A percentile compares a stretch with the other conserved stretches of the same genome.
These are phyloP conservation scores for Phytophthora europaea DNA, from an alignment of 352 stramenopile species.

Conservation along the genomic window DNA sequence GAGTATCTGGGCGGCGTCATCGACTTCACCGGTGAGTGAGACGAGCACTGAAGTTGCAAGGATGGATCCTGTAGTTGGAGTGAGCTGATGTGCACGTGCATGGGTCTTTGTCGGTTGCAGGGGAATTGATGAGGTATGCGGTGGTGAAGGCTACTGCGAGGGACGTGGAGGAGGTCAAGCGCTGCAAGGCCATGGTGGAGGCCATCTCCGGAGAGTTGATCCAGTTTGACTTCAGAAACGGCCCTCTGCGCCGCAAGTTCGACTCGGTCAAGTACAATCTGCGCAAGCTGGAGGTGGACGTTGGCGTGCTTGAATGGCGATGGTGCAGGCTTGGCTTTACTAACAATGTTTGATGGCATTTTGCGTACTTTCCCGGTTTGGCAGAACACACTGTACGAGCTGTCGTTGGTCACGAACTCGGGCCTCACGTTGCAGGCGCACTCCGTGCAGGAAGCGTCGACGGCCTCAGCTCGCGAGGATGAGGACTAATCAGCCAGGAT, in stretches of 20 bases:
- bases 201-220: constrained; percentile 92
- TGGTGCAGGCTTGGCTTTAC: not conserved
- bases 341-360: not conserved
- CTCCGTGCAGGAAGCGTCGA: constrained; percentile 46
- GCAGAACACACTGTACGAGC: constrained; percentile 96
- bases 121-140: constrained; percentile 91
- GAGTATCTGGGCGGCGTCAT: constrained; percentile 97
- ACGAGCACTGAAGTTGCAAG: not conserved
- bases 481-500: constrained; percentile 27
- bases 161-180: constrained; percentile 85
- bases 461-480: constrained; percentile 19
- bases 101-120: constrained; percentile 22
- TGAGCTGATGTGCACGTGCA: not conserved
- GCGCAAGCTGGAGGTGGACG: constrained; percentile 89
- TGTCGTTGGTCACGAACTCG: constrained; percentile 85
- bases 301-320: not conserved
- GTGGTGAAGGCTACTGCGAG: constrained; percentile 90
- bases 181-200: constrained; percentile 86
- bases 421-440: constrained; percentile 63
- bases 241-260: constrained; percentile 93
- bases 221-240: constrained; percentile 97
- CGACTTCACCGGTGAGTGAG: constrained; percentile 92
- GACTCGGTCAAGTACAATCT: constrained; percentile 97
- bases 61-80: not conserved
- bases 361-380: not conserved